Evolutionary conservation across 129 eudicot genomes (phyloP).

Genomic region (Flaveria linearis): DNA sequence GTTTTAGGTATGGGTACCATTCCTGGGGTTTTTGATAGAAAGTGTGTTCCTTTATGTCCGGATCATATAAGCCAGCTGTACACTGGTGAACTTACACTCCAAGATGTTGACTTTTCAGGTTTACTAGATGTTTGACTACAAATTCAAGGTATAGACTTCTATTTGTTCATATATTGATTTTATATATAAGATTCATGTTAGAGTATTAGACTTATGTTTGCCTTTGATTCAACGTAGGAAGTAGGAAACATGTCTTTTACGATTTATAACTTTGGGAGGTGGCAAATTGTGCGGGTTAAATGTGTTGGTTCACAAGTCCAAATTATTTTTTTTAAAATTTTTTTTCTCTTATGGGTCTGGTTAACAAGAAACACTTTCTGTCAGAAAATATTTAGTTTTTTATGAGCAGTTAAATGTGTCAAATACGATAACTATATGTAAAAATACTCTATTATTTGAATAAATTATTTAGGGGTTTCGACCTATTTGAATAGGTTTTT

Average conservation of each 20-base stretch:
- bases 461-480: not conserved
- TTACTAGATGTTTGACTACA: conserved; percentile 28
- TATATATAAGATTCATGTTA: not conserved
- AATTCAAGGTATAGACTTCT: conserved; percentile 15
- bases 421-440: not conserved
- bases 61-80: conserved; percentile 64
- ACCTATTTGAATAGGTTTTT: not conserved
- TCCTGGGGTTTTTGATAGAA: conserved; percentile 53
- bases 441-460: not conserved
- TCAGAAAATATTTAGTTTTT: not conserved
- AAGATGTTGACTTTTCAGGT: conserved; percentile 61
- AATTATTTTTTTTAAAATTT: not conserved
- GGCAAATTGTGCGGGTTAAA: not conserved
- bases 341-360: not conserved
- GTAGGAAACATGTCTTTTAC: not conserved
- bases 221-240: not conserved
- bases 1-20: conserved; percentile 61
- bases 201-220: not conserved
- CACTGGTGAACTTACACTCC: conserved; percentile 67
- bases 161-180: not conserved
- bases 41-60: conserved; percentile 70
- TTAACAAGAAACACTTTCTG: not conserved
- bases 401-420: not conserved
- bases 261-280: conserved; percentile 10
- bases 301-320: not conserved